Evolutionary conservation across 768 basidiomycete species (phyloP).

Genomic region (Antrodiella citrinella): DNA sequence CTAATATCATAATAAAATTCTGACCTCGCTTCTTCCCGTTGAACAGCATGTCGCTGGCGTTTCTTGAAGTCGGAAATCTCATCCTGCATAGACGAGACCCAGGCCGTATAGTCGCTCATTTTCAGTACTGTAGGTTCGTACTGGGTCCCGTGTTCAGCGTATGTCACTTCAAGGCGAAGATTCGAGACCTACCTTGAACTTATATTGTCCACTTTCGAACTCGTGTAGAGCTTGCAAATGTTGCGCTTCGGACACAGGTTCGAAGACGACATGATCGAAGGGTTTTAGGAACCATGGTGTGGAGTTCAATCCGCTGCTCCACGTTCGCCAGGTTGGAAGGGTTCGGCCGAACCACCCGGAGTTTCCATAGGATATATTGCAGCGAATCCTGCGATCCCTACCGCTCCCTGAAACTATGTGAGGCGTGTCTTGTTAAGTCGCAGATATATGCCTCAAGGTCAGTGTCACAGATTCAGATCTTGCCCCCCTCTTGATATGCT

Average conservation of each 20-base stretch:
- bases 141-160: neutral
- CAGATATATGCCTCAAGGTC: neutral
- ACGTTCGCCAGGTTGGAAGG: slow-evolving; percentile 57
- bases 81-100: slow-evolving; percentile 31
- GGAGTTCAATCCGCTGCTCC: slow-evolving; percentile 46
- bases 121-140: slow-evolving; percentile 49
- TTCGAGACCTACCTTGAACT: slow-evolving; percentile 34
- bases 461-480: neutral
- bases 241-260: neutral
- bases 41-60: slow-evolving; percentile 30
- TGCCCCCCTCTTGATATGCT: slow-evolving; percentile 4
- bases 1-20: neutral
- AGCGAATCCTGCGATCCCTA: slow-evolving; percentile 63
- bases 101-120: slow-evolving; percentile 38
- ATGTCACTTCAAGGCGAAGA: neutral
- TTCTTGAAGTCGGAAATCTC: slow-evolving; percentile 35
- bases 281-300: slow-evolving; percentile 49
- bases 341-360: slow-evolving; percentile 61
- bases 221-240: slow-evolving; percentile 1
- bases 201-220: slow-evolving; percentile 47
- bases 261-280: slow-evolving; percentile 41
- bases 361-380: slow-evolving; percentile 61
- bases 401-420: slow-evolving; percentile 51
- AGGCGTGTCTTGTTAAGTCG: neutral
- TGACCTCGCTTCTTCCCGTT: slow-evolving; percentile 34